phyloP scores from a whole-genome alignment of 2,329 filamentous ascomycete species.

The Fusarium kyushuense region DNA sequence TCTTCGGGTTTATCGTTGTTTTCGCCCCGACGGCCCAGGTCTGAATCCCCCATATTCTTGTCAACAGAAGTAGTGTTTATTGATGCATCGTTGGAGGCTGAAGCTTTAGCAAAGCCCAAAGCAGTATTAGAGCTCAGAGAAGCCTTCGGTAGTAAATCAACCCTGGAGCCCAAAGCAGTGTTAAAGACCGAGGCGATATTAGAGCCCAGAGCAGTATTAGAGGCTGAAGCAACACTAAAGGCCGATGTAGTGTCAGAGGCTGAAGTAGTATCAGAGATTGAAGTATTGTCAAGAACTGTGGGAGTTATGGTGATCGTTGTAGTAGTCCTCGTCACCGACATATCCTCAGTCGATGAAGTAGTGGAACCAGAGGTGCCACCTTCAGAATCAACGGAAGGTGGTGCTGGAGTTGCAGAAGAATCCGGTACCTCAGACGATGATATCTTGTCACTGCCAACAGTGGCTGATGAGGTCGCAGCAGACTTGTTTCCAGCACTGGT shows the following conservation, averaged over 20 bases:
- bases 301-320: slow-evolving; percentile 19
- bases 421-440: neutral
- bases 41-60: neutral
- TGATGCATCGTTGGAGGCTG: neutral
- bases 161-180: too few relatives aligned
- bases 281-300: neutral
- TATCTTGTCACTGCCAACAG: neutral
- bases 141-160: too few relatives aligned
- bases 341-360: neutral
- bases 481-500: neutral
- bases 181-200: too few relatives aligned
- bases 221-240: neutral
- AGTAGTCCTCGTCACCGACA: slow-evolving; percentile 5
- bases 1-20: neutral
- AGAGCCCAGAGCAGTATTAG: neutral
- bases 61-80: neutral
- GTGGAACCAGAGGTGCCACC: neutral
- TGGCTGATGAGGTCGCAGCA: neutral
- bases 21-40: neutral
- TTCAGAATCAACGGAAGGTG: neutral
- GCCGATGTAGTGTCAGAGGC: neutral
- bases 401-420: neutral
- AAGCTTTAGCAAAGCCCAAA: neutral
- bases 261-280: neutral
- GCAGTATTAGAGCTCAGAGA: neutral